Base-by-base conservation (phyloP, 2,329 filamentous ascomycete genomes). In the Harringtonia lauricola region DNA sequence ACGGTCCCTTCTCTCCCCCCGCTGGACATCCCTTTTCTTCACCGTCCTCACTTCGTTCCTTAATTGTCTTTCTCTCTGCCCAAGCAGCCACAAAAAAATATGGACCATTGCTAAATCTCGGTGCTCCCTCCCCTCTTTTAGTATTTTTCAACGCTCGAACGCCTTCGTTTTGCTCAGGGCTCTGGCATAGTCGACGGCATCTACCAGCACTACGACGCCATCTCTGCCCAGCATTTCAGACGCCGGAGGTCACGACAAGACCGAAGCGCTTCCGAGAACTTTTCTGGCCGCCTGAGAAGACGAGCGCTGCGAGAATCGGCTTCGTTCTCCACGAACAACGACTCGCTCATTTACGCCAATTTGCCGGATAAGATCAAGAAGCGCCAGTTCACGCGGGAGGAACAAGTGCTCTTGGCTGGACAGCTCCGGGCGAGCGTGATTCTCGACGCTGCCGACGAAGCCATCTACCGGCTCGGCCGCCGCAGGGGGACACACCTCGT, bases 91-190 rank as follows among this genome's bases (percentile, higher is more conserved):
- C 6, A 15, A 29, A 18, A 22, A 29, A 39, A 26, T 12, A 45
- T 26, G 31, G 3, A 13, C 29, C 44, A 39, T 39, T 42, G 50
- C 49, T 51, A 54, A 57, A 49, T 41, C 21, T 39, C 44, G 8
- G 34, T 35, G 45, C 43, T 18, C 19, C 12, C 30, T 26, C 40
- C n/a, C 17, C 40, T 46, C 41, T 42, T 47, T 34, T 59, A 86
- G 76, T 86, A 83, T 64, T 86, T 86, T 64, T 84, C 81, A 28
- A 80, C 76, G 8, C 69, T 83, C 49, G 83, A 87, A 61, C 74
- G 81, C 46, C 69, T 84, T 46, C 76, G 77, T 53, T 77, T 86
- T 57, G 74, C 73, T 41, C 76, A 79, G 30, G 54, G 55, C 29
- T 60, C 59, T 5, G 50, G 54, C 42, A 50, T 54, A 9, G 55